Base-by-base conservation (phyloP, 441 rosid genomes). In the Populus hybrid region DNA sequence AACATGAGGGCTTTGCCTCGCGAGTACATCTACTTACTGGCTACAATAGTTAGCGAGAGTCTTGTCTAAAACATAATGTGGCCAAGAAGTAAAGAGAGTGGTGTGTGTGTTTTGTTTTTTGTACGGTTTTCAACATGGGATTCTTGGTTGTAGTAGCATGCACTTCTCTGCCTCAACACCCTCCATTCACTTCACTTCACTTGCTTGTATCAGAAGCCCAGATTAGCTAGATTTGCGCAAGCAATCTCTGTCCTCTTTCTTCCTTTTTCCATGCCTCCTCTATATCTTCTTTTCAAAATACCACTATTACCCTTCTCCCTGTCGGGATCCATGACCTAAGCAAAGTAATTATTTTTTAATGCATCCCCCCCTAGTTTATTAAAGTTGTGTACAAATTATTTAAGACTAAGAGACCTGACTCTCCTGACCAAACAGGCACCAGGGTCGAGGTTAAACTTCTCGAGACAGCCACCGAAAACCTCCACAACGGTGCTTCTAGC, bases 211-310 rank as follows among this genome's bases (percentile, higher is more conserved):
- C 74, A n/a, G 81, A 81, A 77, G 78, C 71, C 79, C 83, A 75
- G 81, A 67, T 70, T 82, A 84, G 87, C 89, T 82, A 87, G 89
- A 87, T 87, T 87, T 86, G 88, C 88, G 86, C 86, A 80, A 83
- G 88, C 92, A 84, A 82, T 57, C 76, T 78, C 76, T 85, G 88
- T 80, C 81, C 59, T 77, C 30, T 66, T 77, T 21, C 46, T n/a
- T 8, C 12, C 46, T 69, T 76, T 34, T 85, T 70, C 77, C 77
- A 76, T 79, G 59, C 80, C 35, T 76, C 20, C 78, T 81, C 82
- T 80, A 63, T 63, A 28, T 46, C 63, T 32, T 32, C 16, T 77
- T 82, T 63, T 63, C 36, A 0, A 5, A 65, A 65, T 40, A 84
- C 53, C 85, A 50, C 50, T 65, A 20, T 32, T 75, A 63, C 69